phyloP scores from a whole-genome alignment of 2,329 filamentous ascomycete species.

The Aspergillus cejpii region DNA sequence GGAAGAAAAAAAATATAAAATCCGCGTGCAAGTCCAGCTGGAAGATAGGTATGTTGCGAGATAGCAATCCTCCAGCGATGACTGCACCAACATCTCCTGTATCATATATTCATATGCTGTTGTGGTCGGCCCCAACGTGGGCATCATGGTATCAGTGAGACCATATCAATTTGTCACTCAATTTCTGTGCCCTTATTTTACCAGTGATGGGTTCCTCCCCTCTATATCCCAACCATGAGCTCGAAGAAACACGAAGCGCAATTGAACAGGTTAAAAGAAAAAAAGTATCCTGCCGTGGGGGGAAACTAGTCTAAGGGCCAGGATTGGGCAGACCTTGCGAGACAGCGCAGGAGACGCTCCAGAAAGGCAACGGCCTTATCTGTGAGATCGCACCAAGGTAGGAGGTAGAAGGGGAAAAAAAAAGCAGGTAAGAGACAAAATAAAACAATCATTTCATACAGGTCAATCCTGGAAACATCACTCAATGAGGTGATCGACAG shows the following conservation, averaged over 20 bases:
- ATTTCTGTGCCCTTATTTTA: conserved; percentile 22
- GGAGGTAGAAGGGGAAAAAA: not conserved
- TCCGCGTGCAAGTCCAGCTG: not conserved
- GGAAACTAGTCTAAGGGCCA: too few species aligned
- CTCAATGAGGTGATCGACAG: conserved; percentile 7
- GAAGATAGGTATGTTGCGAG: not conserved
- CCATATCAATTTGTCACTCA: conserved; percentile 13
- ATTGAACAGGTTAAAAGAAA: conserved; percentile 5
- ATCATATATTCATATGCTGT: not conserved
- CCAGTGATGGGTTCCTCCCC: conserved; percentile 31
- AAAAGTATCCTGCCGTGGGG: not conserved
- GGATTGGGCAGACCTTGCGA: too few species aligned
- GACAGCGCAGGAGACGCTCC: too few species aligned
- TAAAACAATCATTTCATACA: conserved; percentile 23
- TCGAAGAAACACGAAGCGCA: conserved; percentile 7
- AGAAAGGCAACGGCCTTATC: too few species aligned
- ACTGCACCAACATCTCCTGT: not conserved
- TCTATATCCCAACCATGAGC: conserved; percentile 27
- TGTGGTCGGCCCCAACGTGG: not conserved
- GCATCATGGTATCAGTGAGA: conserved; percentile 9
- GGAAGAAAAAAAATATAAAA: not conserved
- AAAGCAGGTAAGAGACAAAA: conserved; percentile 3
- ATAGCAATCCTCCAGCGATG: not conserved
- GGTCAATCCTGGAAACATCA: conserved; percentile 20
- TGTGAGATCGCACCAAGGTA: too few species aligned